Percentiles rank a stretch among this genome's conserved stretches.
These are phyloP conservation scores for Ustilago tritici DNA, from an alignment of 1,284 basidiomycete species.

Conservation along the genomic window DNA sequence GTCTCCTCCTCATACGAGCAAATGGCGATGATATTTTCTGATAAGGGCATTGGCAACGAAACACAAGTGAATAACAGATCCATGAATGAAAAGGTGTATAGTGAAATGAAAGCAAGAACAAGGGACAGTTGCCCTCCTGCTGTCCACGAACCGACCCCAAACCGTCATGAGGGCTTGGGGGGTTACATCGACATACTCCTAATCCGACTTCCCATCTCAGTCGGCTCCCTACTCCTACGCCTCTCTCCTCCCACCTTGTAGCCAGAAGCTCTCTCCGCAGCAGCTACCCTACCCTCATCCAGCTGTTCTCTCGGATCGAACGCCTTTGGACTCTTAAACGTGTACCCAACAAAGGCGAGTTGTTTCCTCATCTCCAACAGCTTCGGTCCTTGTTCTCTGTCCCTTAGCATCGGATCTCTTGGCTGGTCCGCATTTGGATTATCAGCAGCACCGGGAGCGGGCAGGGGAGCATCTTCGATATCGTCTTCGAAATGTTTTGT, in stretches of 20 bases:
- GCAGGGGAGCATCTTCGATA: slow-evolving; percentile 85
- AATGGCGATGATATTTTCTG: no score
- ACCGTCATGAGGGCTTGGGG: no score
- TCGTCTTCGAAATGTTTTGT: slow-evolving; percentile 75
- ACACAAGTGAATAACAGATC: no score
- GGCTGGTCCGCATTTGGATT: slow-evolving; percentile 77
- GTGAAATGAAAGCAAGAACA: no score
- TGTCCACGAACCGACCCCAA: no score
- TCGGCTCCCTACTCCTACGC: slow-evolving; percentile 35
- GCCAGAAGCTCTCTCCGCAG: slow-evolving; percentile 42
- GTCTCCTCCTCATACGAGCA: no score
- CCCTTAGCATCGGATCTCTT: slow-evolving; percentile 85
- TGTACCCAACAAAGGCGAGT: slow-evolving; percentile 79
- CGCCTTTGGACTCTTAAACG: slow-evolving; percentile 62
- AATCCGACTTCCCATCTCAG: slow-evolving; percentile 53
- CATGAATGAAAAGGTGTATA: no score
- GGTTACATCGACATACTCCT: slow-evolving; percentile 64
- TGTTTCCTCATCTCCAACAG: slow-evolving; percentile 90
- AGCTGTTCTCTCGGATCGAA: slow-evolving; percentile 58
- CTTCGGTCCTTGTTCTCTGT: slow-evolving; percentile 84
- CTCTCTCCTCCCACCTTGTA: slow-evolving; percentile 8
- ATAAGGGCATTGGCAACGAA: no score
- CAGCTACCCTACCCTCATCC: slow-evolving; percentile 46
- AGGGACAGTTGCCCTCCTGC: no score
- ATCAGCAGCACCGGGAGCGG: slow-evolving; percentile 85